A percentile compares a stretch with the other conserved stretches of the same genome.
Evolutionary conservation across 2,329 filamentous ascomycete genomes (phyloP).

Genomic region (Rhynchosporium graminicola): DNA sequence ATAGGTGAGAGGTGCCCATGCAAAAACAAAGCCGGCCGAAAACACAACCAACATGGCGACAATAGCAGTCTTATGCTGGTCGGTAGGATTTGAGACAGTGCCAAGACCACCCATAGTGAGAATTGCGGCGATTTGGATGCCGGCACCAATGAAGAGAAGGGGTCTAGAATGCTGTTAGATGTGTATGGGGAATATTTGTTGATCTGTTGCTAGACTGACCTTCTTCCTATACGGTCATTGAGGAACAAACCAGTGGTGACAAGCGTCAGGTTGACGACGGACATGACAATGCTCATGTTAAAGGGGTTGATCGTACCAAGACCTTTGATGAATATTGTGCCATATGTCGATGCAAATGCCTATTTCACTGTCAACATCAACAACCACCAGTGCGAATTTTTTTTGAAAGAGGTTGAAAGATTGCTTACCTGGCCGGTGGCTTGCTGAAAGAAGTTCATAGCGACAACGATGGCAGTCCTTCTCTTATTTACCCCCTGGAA

Average conservation of each 20-base stretch:
- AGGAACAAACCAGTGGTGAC: constrained; percentile 4
- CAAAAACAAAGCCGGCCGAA: constrained; percentile 5
- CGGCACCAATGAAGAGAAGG: constrained; percentile 2
- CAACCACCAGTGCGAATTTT: neutral
- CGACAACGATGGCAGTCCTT: constrained; percentile 2
- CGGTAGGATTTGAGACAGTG: constrained; percentile 4
- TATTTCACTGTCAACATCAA: neutral
- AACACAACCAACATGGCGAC: neutral
- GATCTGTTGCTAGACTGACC: neutral
- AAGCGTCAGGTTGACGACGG: constrained; percentile 4
- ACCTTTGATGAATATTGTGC: constrained; percentile 5
- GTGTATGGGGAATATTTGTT: no score
- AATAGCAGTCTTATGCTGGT: constrained; percentile 3
- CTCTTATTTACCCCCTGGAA: constrained; percentile 5
- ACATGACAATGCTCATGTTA: constrained; percentile 9
- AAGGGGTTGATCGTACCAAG: constrained; percentile 6
- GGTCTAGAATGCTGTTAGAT: neutral
- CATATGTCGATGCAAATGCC: constrained; percentile 5
- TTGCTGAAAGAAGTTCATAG: constrained; percentile 11
- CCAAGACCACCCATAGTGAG: constrained; percentile 9
- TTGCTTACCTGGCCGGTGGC: constrained; percentile 1
- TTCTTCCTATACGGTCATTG: constrained; percentile 5
- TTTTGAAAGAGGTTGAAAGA: neutral
- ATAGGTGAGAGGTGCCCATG: constrained; percentile 7
- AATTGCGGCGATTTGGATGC: constrained; percentile 2